Conservation (phyloP, 2,329 filamentous ascomycete species). For the Akanthomyces muscarius region DNA sequence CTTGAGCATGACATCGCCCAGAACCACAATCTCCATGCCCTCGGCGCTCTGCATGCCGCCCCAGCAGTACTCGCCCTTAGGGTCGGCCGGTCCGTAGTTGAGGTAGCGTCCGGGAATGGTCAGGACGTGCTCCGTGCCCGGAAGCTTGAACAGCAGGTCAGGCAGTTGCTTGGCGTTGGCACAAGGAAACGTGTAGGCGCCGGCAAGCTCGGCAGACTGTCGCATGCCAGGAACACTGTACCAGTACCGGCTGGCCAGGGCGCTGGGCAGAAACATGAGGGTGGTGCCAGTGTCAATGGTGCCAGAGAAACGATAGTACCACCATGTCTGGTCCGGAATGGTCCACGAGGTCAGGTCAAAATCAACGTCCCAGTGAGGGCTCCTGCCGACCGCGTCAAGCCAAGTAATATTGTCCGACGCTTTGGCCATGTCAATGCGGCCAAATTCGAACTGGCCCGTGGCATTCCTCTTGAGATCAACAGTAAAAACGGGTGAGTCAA, state of each 20-base stretch:
- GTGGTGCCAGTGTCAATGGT: constrained; percentile 68
- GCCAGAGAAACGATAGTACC: constrained; percentile 44
- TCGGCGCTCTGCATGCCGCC: constrained; percentile 66
- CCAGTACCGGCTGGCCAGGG: constrained; percentile 59
- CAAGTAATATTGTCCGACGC: constrained; percentile 42
- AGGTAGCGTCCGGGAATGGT: constrained; percentile 53
- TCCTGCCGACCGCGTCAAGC: constrained; percentile 30
- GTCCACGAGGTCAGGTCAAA: constrained; percentile 46
- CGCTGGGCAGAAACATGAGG: constrained; percentile 56
- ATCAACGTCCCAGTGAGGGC: constrained; percentile 38
- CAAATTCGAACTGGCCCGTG: constrained; percentile 49
- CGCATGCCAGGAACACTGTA: constrained; percentile 47
- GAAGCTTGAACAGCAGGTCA: constrained; percentile 52
- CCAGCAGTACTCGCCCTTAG: constrained; percentile 58
- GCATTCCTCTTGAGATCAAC: constrained; percentile 46
- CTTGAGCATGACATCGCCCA: constrained; percentile 79
- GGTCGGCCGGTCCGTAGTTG: constrained; percentile 48
- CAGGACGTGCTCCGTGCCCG: constrained; percentile 44
- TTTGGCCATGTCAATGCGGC: constrained; percentile 40
- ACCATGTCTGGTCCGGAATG: constrained; percentile 47
- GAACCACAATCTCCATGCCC: constrained; percentile 54
- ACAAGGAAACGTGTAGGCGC: constrained; percentile 57
- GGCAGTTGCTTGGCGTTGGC: constrained; percentile 50
- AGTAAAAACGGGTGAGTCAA: constrained; percentile 43
- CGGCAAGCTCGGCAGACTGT: constrained; percentile 40